Percentiles rank a stretch among this genome's conserved stretches.
Conservation (phyloP, 768 basidiomycete genomes). For the Lactarius sanguifluus region DNA sequence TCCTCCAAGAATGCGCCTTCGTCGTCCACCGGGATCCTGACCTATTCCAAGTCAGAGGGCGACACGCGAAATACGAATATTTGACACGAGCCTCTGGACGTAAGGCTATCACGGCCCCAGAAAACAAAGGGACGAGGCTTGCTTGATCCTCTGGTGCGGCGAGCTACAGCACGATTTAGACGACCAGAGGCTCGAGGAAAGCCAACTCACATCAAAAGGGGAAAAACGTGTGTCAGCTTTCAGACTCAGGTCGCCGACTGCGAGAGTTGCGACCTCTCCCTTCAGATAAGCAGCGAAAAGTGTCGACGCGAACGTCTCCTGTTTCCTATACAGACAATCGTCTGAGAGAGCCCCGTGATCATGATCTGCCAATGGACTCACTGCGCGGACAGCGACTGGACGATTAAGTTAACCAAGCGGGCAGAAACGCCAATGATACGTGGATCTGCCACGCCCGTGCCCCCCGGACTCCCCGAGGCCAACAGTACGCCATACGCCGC, state of each 20-base stretch:
- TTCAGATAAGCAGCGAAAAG: constrained; percentile 56
- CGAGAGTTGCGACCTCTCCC: constrained; percentile 53
- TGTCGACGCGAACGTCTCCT: constrained; percentile 53
- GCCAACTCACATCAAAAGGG: constrained; percentile 51
- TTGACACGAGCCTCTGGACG: constrained; percentile 55
- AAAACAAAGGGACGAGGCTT: constrained; percentile 64
- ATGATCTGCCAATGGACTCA: constrained; percentile 43
- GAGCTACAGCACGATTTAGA: constrained; percentile 36
- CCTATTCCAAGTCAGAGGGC: constrained; percentile 40
- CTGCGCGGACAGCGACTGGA: constrained; percentile 62
- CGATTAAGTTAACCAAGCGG: constrained; percentile 64
- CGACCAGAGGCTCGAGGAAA: too few species aligned
- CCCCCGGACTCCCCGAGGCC: constrained; percentile 29
- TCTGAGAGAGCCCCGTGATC: neutral
- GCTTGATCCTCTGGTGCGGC: constrained; percentile 50
- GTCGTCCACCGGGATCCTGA: constrained; percentile 49
- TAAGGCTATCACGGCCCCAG: constrained; percentile 63
- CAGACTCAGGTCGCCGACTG: constrained; percentile 56
- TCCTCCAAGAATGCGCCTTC: constrained; percentile 51
- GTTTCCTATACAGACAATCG: constrained; percentile 48
- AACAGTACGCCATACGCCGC: constrained; percentile 45
- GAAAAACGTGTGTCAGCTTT: constrained; percentile 41
- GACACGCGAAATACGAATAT: constrained; percentile 6
- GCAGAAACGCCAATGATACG: constrained; percentile 63
- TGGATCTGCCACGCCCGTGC: constrained; percentile 42